A percentile compares a stretch with the other conserved stretches of the same genome.
These are phyloP conservation scores for Trichoderma lentiforme DNA, from an alignment of 2,329 filamentous ascomycete species.

Conservation along the genomic window DNA sequence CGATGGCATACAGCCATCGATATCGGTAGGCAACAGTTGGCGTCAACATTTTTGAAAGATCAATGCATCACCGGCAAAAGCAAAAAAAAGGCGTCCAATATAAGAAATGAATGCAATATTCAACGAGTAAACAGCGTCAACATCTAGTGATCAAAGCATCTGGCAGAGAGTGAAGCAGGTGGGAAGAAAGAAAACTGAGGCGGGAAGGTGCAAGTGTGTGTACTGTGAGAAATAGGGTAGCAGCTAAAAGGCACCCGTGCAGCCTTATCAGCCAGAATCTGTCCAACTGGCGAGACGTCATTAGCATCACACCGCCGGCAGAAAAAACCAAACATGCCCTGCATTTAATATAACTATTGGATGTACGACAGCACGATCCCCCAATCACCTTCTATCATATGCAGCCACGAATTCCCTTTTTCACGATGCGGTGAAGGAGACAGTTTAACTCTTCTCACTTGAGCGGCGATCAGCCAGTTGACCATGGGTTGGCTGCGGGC, in stretches of 20 bases:
- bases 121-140: not conserved
- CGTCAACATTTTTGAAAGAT: conserved; percentile 33
- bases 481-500: not conserved
- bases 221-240: not conserved
- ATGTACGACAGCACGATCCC: not conserved
- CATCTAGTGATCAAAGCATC: not conserved
- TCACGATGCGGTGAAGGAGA: not conserved
- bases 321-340: not conserved
- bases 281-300: not conserved
- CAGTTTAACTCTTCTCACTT: not conserved
- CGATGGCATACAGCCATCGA: conserved; percentile 45
- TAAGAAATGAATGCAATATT: not conserved
- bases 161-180: not conserved
- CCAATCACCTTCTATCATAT: not conserved
- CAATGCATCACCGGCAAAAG: not conserved
- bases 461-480: not conserved
- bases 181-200: not conserved
- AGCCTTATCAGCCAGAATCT: not conserved
- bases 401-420: not conserved
- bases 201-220: not conserved
- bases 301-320: not conserved
- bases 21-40: conserved; percentile 34
- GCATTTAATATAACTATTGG: not conserved
- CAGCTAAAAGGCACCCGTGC: not conserved
- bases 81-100: not conserved